Conservation (phyloP, 164 flowering plant genomes). For the Platanus orientalis region DNA sequence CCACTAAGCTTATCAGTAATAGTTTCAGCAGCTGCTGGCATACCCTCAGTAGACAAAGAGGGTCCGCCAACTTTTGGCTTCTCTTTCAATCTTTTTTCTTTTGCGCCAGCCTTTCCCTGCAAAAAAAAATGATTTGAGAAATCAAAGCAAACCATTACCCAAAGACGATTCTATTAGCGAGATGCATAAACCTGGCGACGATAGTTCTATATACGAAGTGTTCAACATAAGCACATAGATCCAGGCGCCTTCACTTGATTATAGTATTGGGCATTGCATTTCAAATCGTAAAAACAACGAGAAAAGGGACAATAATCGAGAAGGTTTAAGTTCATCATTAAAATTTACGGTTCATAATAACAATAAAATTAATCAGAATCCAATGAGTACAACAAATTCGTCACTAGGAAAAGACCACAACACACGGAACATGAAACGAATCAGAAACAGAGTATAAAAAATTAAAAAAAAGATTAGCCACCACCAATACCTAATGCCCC, state of each 20-base stretch:
- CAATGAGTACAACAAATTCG: not conserved
- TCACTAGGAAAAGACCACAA: not conserved
- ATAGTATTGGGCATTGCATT: not conserved
- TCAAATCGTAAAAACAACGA: not conserved
- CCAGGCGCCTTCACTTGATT: not conserved
- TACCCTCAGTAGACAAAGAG: constrained; percentile 16
- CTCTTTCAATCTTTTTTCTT: constrained; percentile 37
- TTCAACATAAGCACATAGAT: not conserved
- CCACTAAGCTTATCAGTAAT: constrained; percentile 25
- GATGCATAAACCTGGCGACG: too few relatives aligned
- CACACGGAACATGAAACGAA: not conserved
- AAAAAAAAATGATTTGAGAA: not conserved
- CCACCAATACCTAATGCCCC: too few relatives aligned
- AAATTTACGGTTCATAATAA: not conserved
- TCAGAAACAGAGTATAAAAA: not conserved
- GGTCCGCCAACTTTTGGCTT: constrained; percentile 22
- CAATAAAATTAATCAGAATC: not conserved
- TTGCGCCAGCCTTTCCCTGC: constrained; percentile 34
- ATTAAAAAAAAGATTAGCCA: too few relatives aligned
- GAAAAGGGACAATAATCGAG: not conserved
- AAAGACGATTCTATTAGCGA: not conserved
- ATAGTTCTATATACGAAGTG: not conserved
- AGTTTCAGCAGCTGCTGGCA: constrained; percentile 25
- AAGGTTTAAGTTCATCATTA: not conserved
- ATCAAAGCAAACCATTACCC: not conserved